Evolutionary conservation across 495 filamentous ascomycete species (phyloP).

Genomic region (Talaromyces proteolyticus): DNA sequence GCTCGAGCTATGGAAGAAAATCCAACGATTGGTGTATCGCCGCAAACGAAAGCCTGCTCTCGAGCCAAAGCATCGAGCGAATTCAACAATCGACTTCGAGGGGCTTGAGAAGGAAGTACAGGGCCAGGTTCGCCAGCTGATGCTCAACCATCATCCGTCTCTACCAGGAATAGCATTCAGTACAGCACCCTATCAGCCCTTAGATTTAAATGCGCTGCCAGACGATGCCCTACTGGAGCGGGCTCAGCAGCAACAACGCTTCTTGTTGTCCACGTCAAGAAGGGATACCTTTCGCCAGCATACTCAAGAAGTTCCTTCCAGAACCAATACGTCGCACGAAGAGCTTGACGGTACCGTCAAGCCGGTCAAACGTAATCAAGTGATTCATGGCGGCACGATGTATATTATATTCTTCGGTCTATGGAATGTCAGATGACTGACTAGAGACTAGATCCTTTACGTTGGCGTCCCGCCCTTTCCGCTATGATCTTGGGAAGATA

Average conservation of each 20-base stretch:
- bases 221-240: neutral
- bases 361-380: neutral
- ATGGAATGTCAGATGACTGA: neutral
- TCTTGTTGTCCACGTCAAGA: neutral
- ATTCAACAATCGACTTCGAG: neutral
- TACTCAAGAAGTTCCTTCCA: neutral
- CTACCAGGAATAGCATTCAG: neutral
- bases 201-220: neutral
- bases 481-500: neutral
- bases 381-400: neutral
- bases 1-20: neutral
- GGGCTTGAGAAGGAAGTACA: neutral
- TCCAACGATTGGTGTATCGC: neutral
- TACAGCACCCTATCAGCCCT: neutral
- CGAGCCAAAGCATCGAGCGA: neutral
- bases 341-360: neutral
- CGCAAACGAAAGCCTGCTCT: neutral
- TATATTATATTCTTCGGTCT: neutral
- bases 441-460: neutral
- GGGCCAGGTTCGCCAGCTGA: neutral
- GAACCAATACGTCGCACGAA: neutral
- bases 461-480: neutral
- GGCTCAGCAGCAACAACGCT: neutral
- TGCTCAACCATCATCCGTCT: neutral
- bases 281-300: neutral